Base-by-base conservation (phyloP, 176 grass and related monocot species). In the Calamus simplicifolius region DNA sequence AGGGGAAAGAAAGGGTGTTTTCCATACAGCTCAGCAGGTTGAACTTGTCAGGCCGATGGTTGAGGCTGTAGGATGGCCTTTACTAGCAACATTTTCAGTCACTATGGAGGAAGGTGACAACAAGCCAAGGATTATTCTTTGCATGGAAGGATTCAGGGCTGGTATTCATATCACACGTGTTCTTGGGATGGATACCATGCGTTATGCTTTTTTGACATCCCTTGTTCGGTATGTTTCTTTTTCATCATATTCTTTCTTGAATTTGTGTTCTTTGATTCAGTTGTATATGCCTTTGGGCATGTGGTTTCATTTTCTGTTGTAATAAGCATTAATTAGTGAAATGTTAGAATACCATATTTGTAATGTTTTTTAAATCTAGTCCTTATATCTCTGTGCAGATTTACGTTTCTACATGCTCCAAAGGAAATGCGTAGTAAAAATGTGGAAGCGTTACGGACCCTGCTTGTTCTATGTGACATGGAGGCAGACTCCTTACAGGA, bases 371-470 rank as follows among this genome's bases (percentile, higher is more conserved):
- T 43, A 43, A 23, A 23, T 12, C 35, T 12, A 13, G 35, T 43
- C 35, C 29, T 19, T 21, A 28, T 21, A 23, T 43, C n/a, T 19
- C 16, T 78, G 58, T 85, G 79, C 79, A 98, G 94, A 69, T 98
- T 93, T 80, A 98, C 94, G 58, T 92, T 81, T 79, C 72, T 98
- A 76, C 94, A 98, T 80, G 70, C 88, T 80, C 94, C 94, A 67
- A 98, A 93, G 68, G 87, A 98, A 50, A 88, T 98, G 84, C 84
- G 94, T 63, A 89, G 87, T 78, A 98, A 98, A 81, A 98, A 98
- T 85, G 88, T 93, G 6, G 94, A 98, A 72, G 88, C 94, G 52
- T 72, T 93, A 62, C 81, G 88, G 64, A 89, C 88, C 58, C 85
- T 98, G 67, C 81, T 98, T 82, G 76, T 67, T 75, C 78, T 98